These are phyloP conservation scores for Malania oleifera DNA, from an alignment of 164 flowering plant genomes.

Conservation along the genomic window DNA sequence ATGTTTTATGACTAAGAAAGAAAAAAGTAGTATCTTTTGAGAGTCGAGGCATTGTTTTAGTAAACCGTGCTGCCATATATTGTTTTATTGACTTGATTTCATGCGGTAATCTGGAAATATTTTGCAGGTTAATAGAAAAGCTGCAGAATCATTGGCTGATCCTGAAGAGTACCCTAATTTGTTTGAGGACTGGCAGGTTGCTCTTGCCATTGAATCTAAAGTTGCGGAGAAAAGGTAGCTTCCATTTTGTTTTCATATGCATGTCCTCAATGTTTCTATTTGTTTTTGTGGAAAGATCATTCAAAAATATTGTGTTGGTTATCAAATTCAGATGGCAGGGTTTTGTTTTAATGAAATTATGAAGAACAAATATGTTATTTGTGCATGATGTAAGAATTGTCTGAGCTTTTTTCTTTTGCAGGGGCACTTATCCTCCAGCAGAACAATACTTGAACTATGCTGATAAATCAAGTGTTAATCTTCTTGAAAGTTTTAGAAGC, in stretches of 20 bases:
- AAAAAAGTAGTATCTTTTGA: too few relatives aligned
- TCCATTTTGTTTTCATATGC: neutral
- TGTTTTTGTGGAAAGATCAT: neutral
- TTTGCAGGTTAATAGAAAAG: neutral
- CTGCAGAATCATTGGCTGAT: conserved; percentile 3
- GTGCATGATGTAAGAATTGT: too few relatives aligned
- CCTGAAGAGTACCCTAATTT: neutral
- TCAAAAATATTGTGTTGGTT: too few relatives aligned
- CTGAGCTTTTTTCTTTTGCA: too few relatives aligned
- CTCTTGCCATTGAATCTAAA: neutral
- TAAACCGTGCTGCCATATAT: too few relatives aligned
- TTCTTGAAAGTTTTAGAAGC: neutral
- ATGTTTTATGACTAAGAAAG: too few relatives aligned
- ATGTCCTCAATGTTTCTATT: neutral
- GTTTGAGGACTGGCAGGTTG: conserved; percentile 3
- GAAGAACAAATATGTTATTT: too few relatives aligned
- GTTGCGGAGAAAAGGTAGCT: neutral
- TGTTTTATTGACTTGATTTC: too few relatives aligned
- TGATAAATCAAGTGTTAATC: neutral
- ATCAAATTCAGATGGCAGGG: too few relatives aligned
- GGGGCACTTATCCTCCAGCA: neutral
- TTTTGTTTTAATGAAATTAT: neutral
- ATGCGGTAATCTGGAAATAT: too few relatives aligned
- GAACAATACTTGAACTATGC: neutral
- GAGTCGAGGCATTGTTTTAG: too few relatives aligned